These are phyloP conservation scores for Spergularia azorica DNA, from an alignment of 179 eudicot species.

Conservation along the genomic window DNA sequence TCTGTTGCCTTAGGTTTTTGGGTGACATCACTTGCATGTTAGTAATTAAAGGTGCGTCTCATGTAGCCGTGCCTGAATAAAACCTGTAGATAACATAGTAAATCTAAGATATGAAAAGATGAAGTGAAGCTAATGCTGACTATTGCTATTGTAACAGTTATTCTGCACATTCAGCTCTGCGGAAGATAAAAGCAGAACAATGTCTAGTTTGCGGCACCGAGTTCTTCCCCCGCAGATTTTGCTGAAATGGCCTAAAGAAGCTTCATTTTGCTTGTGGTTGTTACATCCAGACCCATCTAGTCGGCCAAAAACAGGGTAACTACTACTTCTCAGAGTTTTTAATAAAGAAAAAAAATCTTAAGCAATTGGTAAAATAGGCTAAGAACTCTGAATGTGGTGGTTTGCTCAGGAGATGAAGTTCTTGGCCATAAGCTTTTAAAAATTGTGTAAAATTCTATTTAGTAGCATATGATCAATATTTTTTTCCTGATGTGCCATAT, in stretches of 20 bases:
- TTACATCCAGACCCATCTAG: conserved; percentile 89
- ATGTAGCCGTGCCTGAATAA: background rate
- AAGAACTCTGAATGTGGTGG: background rate
- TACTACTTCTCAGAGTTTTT: conserved; percentile 10
- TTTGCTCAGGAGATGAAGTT: background rate
- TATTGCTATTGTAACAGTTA: conserved; percentile 50
- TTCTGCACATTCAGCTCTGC: conserved; percentile 77
- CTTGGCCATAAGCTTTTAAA: background rate
- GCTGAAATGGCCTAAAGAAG: conserved; percentile 95
- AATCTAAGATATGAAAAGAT: background rate
- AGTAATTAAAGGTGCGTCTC: conserved; percentile 1
- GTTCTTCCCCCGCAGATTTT: conserved; percentile 94
- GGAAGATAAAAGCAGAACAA: conserved; percentile 82
- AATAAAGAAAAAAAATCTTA: too few species aligned
- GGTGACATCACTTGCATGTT: conserved; percentile 7
- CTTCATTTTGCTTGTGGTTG: conserved; percentile 96
- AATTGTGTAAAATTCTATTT: background rate
- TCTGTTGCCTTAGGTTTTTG: conserved; percentile 15
- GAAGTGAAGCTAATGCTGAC: conserved; percentile 21
- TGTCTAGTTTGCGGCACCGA: conserved; percentile 92
- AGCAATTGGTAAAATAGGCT: background rate
- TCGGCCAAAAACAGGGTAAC: conserved; percentile 85
- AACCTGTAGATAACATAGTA: background rate
- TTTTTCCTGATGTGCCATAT: conserved; percentile 7
- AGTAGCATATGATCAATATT: conserved; percentile 7